Percentiles rank a stretch among this genome's conserved stretches.
Conservation (phyloP, 768 basidiomycete genomes). For the Mycena crocata region DNA sequence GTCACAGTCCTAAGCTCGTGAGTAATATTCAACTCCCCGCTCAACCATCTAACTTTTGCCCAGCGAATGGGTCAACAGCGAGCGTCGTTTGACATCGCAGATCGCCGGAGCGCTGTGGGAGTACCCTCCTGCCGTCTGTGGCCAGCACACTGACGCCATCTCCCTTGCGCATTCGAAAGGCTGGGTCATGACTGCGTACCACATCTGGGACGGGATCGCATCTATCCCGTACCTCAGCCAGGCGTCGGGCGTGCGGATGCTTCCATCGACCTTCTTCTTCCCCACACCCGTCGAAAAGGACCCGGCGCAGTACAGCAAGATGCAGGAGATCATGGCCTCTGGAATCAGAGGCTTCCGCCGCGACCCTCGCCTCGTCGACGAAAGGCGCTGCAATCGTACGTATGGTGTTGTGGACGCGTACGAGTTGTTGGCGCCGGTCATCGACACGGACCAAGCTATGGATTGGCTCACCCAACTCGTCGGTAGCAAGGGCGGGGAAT, state of each 20-base stretch:
- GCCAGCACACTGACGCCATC: slow-evolving; percentile 48
- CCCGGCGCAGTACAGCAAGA: neutral
- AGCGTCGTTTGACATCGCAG: slow-evolving; percentile 11
- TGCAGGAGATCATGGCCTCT: no score
- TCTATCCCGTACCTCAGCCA: slow-evolving; percentile 36
- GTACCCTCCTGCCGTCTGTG: slow-evolving; percentile 53
- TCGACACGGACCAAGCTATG: no score
- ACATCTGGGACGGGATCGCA: slow-evolving; percentile 41
- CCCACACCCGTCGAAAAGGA: slow-evolving; percentile 9
- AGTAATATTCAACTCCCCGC: slow-evolving; percentile 28
- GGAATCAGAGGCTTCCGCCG: no score
- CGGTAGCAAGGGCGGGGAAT: no score
- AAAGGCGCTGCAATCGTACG: no score
- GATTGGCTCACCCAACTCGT: no score
- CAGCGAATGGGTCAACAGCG: slow-evolving; percentile 7
- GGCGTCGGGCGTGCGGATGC: slow-evolving; percentile 47
- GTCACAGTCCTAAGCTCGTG: slow-evolving; percentile 48
- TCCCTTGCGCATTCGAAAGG: slow-evolving; percentile 47
- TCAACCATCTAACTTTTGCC: no score
- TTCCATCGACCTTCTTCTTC: slow-evolving; percentile 50
- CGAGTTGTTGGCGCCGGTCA: no score
- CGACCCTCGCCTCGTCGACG: no score
- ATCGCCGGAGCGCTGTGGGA: slow-evolving; percentile 44
- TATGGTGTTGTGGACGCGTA: no score
- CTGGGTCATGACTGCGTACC: slow-evolving; percentile 52